Evolutionary conservation across 176 grass and related monocot genomes (phyloP).

Genomic region (Oryza meridionalis): DNA sequence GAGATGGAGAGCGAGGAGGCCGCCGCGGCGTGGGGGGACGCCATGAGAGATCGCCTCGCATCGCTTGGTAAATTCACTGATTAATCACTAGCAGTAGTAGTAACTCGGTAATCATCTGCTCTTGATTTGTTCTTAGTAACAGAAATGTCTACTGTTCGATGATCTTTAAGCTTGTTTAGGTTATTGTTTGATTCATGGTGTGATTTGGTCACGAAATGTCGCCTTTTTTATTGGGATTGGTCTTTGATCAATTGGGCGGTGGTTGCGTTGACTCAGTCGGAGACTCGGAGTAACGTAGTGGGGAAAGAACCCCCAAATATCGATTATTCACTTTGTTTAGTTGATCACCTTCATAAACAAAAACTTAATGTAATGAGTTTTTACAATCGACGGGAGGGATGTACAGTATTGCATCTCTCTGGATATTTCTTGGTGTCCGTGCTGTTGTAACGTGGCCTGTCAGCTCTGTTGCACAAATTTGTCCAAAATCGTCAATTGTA

Average conservation of each 20-base stretch:
- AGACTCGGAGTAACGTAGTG: background rate
- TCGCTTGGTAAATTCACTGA: slow-evolving; percentile 51
- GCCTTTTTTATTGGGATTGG: background rate
- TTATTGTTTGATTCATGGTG: background rate
- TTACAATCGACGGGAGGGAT: background rate
- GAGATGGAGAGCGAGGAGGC: slow-evolving; percentile 65
- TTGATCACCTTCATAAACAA: background rate
- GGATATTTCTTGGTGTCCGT: slow-evolving; percentile 30
- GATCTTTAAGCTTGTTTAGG: background rate
- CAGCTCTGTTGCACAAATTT: slow-evolving; percentile 4
- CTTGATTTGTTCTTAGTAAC: background rate
- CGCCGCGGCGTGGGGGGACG: slow-evolving; percentile 59
- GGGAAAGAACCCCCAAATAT: background rate
- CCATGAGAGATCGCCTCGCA: slow-evolving; percentile 57
- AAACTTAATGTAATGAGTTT: background rate
- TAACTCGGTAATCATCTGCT: slow-evolving; percentile 28
- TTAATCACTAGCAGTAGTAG: too few species aligned
- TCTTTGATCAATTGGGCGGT: slow-evolving; percentile 18
- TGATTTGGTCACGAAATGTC: slow-evolving; percentile 5
- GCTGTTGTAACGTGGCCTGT: slow-evolving; percentile 1
- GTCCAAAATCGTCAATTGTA: slow-evolving; percentile 34
- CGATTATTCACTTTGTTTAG: background rate
- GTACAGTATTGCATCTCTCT: background rate
- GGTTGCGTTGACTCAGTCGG: slow-evolving; percentile 44
- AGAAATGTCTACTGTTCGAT: background rate